Base-by-base conservation (phyloP, 2,329 filamentous ascomycete genomes). In the Neocucurbitaria cava region DNA sequence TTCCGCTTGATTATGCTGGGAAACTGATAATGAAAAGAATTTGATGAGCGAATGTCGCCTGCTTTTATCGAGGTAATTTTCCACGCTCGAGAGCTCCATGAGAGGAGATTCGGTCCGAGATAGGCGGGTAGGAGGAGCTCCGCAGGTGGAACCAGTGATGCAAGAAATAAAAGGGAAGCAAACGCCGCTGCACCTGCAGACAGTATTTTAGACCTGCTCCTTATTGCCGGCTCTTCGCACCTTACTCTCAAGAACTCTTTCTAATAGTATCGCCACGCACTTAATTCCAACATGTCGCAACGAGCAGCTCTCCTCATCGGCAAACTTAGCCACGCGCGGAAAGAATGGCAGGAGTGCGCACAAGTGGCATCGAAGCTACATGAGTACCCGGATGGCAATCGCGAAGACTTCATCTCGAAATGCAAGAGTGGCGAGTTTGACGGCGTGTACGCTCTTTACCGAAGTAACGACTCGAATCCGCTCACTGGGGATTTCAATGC, bases 381-480 rank as follows among this genome's bases (percentile, higher is more conserved):
- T 78, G 83, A 86, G 73, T 86, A 84, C 66, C 77, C 78, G 31
- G 68, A 70, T 18, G 85, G 84, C 49, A 81, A 78, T 13, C 76
- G 84, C 26, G 77, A 82, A 39, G 81, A 85, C 24, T 87, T 87
- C 68, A 71, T 87, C 24, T 75, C 78, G 44, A 82, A 82, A 50
- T 82, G 82, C 71, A 81, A 80, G 57, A 74, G 76, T n/a, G 84
- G 83, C 35, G 73, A 81, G 40, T 86, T 82, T 57, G 78, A 86
- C 48, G 81, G 82, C 59, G 80, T 86, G 1, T 77, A 82, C 26
- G 84, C 76, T 1, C 79, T 87, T 44, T 87, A 85, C 69, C 81
- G 85, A 50, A 86, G 83, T 43, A 87, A 87, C 65, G 75, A 78
- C 33, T 86, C 83, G 7, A 84, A 80, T 24, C 78, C 80, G 15